Base-by-base conservation (phyloP, 2,329 filamentous ascomycete genomes). In the Alternaria hordeiaustralica region DNA sequence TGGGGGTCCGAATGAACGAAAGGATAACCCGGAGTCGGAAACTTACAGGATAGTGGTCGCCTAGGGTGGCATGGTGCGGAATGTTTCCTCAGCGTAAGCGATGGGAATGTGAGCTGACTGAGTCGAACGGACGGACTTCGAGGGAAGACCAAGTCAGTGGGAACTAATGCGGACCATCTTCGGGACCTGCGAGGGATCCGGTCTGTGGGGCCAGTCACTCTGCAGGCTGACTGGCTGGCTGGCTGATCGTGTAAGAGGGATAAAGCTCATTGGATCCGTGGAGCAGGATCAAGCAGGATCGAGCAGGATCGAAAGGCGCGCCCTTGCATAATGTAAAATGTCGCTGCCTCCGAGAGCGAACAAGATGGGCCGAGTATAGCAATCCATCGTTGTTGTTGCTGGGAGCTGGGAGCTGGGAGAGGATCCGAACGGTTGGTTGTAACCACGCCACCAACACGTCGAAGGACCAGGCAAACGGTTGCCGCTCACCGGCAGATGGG, bases 391-490 rank as follows among this genome's bases (percentile, higher is more conserved):
- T 21, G 43, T 41, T 25, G 28, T 41, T 23, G 33, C 33, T n/a
- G 33, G 33, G 33, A 36, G 36, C 36, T 41, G 36, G 36, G 41
- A 55, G 36, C 33, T 46, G 36, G 25, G 13, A n/a, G 26, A 59
- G 36, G 43, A 60, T 36, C 49, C 58, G 58, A 55, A 47, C 25
- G 33, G 13, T 33, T 26, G 58, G 58, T 47, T 33, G 23, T 18
- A 20, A 33, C 15, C 15, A 33, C 43, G 49, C 50, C 58, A 60
- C 58, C 58, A 47, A 55, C 58, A 41, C 20, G 47, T 41, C 41
- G 20, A 44, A 55, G 41, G 15, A 33, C 49, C 28, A 43, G 53
- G 28, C 41, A 36, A 51, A 51, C 49, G 21, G 20, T 41, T 46
- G 25, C 41, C 30, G 30, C 41, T 15, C 15, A 41, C 41, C 47